phyloP scores from a whole-genome alignment of 352 stramenopile genomes.

The Phytophthora cajani region DNA sequence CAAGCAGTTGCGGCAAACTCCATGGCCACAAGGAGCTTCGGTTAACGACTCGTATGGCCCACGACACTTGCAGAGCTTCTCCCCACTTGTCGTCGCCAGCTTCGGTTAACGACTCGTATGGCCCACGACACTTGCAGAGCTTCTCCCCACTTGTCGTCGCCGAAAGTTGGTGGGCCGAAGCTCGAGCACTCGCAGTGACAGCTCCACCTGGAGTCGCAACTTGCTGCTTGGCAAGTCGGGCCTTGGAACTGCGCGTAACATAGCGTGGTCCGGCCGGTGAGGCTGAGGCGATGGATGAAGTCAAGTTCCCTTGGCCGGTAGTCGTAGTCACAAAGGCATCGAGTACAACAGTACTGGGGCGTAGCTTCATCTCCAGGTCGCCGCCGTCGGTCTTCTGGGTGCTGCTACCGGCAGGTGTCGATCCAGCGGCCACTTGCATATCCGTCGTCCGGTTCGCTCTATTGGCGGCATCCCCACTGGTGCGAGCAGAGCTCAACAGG shows the following conservation, averaged over 20 bases:
- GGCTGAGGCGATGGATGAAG: neutral
- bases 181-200: neutral
- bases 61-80: constrained; percentile 19
- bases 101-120: neutral
- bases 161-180: neutral
- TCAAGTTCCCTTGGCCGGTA: neutral
- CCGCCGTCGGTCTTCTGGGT: neutral
- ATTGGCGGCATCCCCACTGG: neutral
- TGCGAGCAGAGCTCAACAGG: constrained; percentile 24
- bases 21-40: constrained; percentile 29
- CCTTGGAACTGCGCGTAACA: constrained; percentile 13
- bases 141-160: neutral
- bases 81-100: neutral
- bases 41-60: neutral
- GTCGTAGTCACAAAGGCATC: neutral
- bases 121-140: constrained; percentile 20
- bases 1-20: constrained; percentile 47
- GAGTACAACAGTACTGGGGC: neutral
- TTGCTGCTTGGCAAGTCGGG: neutral
- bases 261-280: constrained; percentile 7
- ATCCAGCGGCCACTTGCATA: neutral
- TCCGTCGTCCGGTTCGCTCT: neutral
- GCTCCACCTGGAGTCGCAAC: neutral
- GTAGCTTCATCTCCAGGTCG: constrained; percentile 20
- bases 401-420: neutral